Conservation (phyloP, 352 stramenopile species). For the Halophytophthora polymorphica region DNA sequence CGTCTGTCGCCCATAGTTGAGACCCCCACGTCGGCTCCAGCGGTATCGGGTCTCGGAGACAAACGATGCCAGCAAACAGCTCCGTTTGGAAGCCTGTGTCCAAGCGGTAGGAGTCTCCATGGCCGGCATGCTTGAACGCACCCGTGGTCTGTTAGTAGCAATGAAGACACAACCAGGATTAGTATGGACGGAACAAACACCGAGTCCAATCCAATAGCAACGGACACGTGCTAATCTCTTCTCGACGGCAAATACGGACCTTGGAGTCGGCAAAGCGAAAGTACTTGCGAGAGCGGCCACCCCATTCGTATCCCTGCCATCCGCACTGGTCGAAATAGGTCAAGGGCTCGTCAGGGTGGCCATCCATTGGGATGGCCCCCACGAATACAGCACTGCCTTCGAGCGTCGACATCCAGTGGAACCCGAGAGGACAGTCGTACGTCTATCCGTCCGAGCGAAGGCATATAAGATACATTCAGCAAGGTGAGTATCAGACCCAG, state of each 20-base stretch:
- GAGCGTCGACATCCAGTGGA: slow-evolving; percentile 79
- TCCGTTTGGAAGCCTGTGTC: slow-evolving; percentile 44
- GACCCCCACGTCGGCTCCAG: slow-evolving; percentile 19
- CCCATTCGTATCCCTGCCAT: slow-evolving; percentile 78
- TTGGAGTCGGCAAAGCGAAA: slow-evolving; percentile 88
- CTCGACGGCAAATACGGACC: no score
- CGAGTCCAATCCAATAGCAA: no score
- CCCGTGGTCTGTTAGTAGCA: slow-evolving; percentile 48
- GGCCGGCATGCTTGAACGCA: slow-evolving; percentile 82
- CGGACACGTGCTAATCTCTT: no score
- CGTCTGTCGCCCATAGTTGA: slow-evolving; percentile 87
- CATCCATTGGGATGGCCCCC: slow-evolving; percentile 25
- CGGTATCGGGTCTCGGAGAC: slow-evolving; percentile 31
- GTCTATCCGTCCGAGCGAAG: slow-evolving; percentile 11
- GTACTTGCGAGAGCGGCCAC: slow-evolving; percentile 46
- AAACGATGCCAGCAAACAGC: slow-evolving; percentile 81
- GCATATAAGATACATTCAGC: background rate
- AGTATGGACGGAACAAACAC: background rate
- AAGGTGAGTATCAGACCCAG: background rate
- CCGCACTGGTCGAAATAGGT: slow-evolving; percentile 87
- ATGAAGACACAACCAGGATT: background rate
- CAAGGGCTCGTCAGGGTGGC: slow-evolving; percentile 27
- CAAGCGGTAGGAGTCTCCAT: slow-evolving; percentile 60
- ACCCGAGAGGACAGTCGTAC: slow-evolving; percentile 87
- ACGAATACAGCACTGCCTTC: slow-evolving; percentile 50